Evolutionary conservation across 2,329 filamentous ascomycete genomes (phyloP), one percentile per base, ranked within the genome.

Genomic region (Alternaria arborescens): DNA sequence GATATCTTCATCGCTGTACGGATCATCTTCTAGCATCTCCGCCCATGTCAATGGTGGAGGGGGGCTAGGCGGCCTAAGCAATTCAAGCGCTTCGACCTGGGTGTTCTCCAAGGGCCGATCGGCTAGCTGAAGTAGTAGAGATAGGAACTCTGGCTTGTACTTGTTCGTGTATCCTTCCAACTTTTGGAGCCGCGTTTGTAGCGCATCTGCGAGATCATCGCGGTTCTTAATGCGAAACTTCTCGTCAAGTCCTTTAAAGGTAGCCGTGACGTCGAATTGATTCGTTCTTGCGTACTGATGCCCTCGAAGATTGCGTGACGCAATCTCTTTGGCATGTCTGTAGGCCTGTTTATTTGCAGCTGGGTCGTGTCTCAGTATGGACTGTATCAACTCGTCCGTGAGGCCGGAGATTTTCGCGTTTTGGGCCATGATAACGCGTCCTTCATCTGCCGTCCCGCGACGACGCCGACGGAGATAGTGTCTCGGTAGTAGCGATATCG

Each of bases 151-250:
- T 0, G 94, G 93, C 6, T 88, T 87, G 86, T 88, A 94, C 78
- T 88, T 88, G 43, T 84, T 84, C 36, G 79, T 82, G 14, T 79
- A 75, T 32, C 79, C 72, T 11, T 84, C 80, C 20, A 97, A 78
- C 61, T 88, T 86, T 40, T 85, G 80, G 14, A 93, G 77, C 36
- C 91, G 84, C 43, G 76, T 72, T 40, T 82, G 80, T 36, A 93
- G 80, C 6, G 88, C 89, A 74, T 94, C 89, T 12, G 93, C 92
- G 26, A 97, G 81, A 40, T 87, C 88, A 70, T 97, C 94, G 63
- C 91, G 88, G 72, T 91, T 89, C 48, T 92, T 85, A 55, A 98
- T 85, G 32, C 88, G 86, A 70, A 97, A 95, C 69, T 94, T 93
- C 80, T 98, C 95, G 67, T 94, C 89, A 3, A 97, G 82, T 1